Base-by-base conservation (phyloP, 2,329 filamentous ascomycete species). In the Orbilia ellipsospora region DNA sequence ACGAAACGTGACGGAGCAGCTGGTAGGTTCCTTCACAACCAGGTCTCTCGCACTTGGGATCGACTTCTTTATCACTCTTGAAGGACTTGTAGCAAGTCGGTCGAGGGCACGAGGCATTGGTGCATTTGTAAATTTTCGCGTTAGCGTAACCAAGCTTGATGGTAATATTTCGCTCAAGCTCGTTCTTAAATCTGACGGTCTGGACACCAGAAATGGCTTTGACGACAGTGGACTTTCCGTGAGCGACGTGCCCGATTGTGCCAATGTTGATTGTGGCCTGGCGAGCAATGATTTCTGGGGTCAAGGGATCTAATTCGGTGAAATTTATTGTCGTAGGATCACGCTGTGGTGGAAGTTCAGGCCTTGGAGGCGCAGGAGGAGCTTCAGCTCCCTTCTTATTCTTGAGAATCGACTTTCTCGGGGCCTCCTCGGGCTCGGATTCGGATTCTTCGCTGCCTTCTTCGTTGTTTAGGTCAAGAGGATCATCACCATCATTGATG, bases 71-170 rank as follows among this genome's bases (percentile, higher is more conserved):
- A 84, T 98, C 94, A 84, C 93, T 97, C 89, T 96, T 97, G 87
- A 92, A 99, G 84, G 93, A 97, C 83, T 92, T 89, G 86, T 94
- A 99, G 88, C 94, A 98, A 80, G 92, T 94, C 78, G 95, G 95
- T 80, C 95, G 88, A 74, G 95, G 95, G 86, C 95, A 99, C 79
- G 92, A 90, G 64, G 86, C 83, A 84, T 92, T 97, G 84, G 97
- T 93, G 84, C 95, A 99, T 87, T 97, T 92, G 90, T 98, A 99
- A 84, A 99, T 94, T 85, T 99, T 98, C 81, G 95, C 95, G 84
- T 99, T 99, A 83, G 95, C 95, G 84, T 99, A 99, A 83, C 95
- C 95, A 81, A 99, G 89, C 89, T 99, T 99, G 87, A 99, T 99
- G 81, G 95, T 99, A 82, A 99, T 99, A 84, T 99, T 99, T 82